phyloP scores from a whole-genome alignment of 768 basidiomycete species.

The Serendipita sp. region DNA sequence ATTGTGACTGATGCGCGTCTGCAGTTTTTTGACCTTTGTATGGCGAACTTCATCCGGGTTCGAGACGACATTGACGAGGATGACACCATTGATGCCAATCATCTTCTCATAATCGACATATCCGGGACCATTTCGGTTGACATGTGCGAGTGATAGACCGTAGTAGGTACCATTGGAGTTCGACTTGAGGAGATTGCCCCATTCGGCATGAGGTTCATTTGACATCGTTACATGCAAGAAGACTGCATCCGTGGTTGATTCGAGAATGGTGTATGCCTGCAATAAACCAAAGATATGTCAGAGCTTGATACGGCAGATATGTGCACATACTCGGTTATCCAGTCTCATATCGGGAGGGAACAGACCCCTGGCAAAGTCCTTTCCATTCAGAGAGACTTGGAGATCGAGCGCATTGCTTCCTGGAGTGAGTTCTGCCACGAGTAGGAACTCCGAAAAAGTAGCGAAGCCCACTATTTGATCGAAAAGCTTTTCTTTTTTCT shows the following conservation, averaged over 20 bases:
- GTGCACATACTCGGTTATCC: conserved; percentile 51
- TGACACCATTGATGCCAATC: conserved; percentile 89
- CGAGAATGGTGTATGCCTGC: conserved; percentile 84
- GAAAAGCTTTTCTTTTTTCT: conserved; percentile 59
- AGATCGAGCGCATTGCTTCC: conserved; percentile 49
- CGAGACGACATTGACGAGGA: conserved; percentile 75
- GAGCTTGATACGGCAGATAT: not conserved
- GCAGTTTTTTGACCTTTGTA: conserved; percentile 55
- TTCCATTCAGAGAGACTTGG: conserved; percentile 85
- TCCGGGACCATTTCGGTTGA: conserved; percentile 75
- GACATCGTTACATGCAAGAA: conserved; percentile 96
- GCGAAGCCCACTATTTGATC: conserved; percentile 85
- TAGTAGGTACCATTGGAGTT: conserved; percentile 99
- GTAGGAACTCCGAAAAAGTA: conserved; percentile 90
- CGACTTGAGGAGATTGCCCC: conserved; percentile 87
- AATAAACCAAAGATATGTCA: not conserved
- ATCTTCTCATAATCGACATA: conserved; percentile 98
- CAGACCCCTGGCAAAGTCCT: conserved; percentile 63
- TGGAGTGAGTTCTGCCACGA: conserved; percentile 77
- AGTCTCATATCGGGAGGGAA: conserved; percentile 89
- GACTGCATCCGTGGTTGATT: conserved; percentile 82
- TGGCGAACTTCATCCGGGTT: conserved; percentile 64
- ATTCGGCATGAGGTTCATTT: conserved; percentile 50
- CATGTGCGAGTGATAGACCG: conserved; percentile 67
- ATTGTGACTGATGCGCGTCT: conserved; percentile 87